Evolutionary conservation across 1,284 basidiomycete species (phyloP).

Genomic region (Pseudozyma sp.): DNA sequence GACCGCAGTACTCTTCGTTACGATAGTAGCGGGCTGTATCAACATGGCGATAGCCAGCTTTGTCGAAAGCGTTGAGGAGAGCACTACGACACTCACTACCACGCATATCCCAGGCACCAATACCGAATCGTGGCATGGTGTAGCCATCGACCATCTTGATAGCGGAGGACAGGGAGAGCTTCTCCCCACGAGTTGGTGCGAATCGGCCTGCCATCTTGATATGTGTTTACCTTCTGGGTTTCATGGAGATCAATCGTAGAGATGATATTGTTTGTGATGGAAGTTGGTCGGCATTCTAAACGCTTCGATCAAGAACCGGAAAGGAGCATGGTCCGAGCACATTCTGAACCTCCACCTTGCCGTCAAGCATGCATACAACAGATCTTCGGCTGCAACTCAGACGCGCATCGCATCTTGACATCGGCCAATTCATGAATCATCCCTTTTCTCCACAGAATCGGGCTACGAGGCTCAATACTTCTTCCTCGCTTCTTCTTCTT

Average conservation of each 20-base stretch:
- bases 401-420: no score
- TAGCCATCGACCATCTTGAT: slow-evolving; percentile 41
- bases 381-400: no score
- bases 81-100: slow-evolving; percentile 31
- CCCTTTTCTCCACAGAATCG: no score
- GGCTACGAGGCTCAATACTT: no score
- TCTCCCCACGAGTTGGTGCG: slow-evolving; percentile 20
- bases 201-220: slow-evolving; percentile 31
- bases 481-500: no score
- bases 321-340: slow-evolving; percentile 1
- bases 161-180: slow-evolving; percentile 27
- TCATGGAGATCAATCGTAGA: no score
- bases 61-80: slow-evolving; percentile 38
- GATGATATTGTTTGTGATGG: no score
- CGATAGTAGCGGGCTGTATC: slow-evolving; percentile 61
- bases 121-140: slow-evolving; percentile 47
- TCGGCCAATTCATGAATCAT: no score
- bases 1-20: slow-evolving; percentile 88
- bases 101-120: slow-evolving; percentile 53
- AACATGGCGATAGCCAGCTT: slow-evolving; percentile 70
- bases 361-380: background rate
- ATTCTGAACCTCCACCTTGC: background rate
- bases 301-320: background rate
- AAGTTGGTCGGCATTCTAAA: background rate
- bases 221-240: background rate